Evolutionary conservation across 208 protist species (phyloP), one percentile per base, ranked within the genome.

Genomic region (Leishmania turanica): DNA sequence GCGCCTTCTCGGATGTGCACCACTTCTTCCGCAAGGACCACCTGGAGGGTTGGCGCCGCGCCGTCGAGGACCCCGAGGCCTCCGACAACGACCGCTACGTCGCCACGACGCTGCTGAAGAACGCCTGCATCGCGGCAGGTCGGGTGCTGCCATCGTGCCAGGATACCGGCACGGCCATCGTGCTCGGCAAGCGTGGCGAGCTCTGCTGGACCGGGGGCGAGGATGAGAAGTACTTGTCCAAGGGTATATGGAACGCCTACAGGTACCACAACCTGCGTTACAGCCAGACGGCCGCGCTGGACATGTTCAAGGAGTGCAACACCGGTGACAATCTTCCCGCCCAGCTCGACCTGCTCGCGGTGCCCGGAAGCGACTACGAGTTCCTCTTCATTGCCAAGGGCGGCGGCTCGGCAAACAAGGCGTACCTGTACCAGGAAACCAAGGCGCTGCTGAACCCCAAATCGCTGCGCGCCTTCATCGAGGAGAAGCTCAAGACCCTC

Each of bases 301-400:
- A 98, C 81, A 99, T 99, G 98, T 99, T 98, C 86, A 96, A 97
- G 77, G 98, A 99, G 91, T 93, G 86, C 78, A 99, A 99, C 89
- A 99, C 99, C 0, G 96, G 95, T 58, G 91, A 92, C 83, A 99
- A 99, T 88, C 94, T 99, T 47, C 99, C 99, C 27, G 99, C 98
- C n/a, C 98, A 99, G 92, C 93, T 99, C 70, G 99, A 99, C 77
- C 84, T 99, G 71, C 95, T 98, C 81, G 97, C 98, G 21, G 92
- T 89, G 13, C 85, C 95, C 66, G 99, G 98, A 66, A 95, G 96
- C 87, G 90, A 96, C 82, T 99, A 99, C 88, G 92, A 99, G 75
- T 99, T 99, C 88, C 88, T 98, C 34, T 99, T 99, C 90, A 93
- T 99, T 79, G 98, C 98, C 79, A 99, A 99, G 90, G 98, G 99